Evolutionary conservation across 305 asterid genomes (phyloP), one percentile per base, ranked within the genome.

Genomic region (Rubia balearica): DNA sequence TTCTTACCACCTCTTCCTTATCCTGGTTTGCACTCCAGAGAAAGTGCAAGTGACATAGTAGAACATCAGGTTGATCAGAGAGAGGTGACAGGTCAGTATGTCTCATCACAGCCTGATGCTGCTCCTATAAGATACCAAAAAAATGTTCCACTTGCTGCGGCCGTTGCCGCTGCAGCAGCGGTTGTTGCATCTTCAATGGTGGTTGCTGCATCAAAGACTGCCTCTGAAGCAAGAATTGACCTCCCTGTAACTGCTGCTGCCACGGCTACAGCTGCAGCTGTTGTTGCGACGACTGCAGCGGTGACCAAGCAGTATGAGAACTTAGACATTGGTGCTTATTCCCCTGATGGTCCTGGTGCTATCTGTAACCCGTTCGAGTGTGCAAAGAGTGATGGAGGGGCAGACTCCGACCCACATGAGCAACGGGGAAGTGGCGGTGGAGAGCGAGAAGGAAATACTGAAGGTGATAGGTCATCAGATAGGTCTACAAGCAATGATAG

Each of bases 171-270:
- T 0, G 96, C 98, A 0, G 98, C 98, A 3, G 97, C 95, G 40
- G 98, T 85, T 68, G 97, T 89, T 69, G 97, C 96, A 67, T 89
- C 98, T 60, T 91, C 98, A 63, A 89, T 93, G 96, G 94, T 93
- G 14, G 98, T 91, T 27, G 89, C 88, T 14, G 96, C 84, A 57
- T 83, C 90, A 74, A 90, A 86, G 77, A 83, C 87, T 24, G 81
- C 74, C 78, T 65, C 77, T 40, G 91, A 80, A 69, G 70, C 86
- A 41, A 84, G 77, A 27, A 85, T 88, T 51, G 87, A 91, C 77
- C 91, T 93, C 77, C 98, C 98, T 21, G 89, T 91, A 60, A 90
- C 92, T 51, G 96, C 98, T 71, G 97, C 97, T 53, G 98, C 96
- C 69, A 90, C 98, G 5, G 96, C 96, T 33, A 88, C 97, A 42